Evolutionary conservation across 2,329 filamentous ascomycete genomes (phyloP), one percentile per base, ranked within the genome.

Genomic region (Calonectria multiphialidica): DNA sequence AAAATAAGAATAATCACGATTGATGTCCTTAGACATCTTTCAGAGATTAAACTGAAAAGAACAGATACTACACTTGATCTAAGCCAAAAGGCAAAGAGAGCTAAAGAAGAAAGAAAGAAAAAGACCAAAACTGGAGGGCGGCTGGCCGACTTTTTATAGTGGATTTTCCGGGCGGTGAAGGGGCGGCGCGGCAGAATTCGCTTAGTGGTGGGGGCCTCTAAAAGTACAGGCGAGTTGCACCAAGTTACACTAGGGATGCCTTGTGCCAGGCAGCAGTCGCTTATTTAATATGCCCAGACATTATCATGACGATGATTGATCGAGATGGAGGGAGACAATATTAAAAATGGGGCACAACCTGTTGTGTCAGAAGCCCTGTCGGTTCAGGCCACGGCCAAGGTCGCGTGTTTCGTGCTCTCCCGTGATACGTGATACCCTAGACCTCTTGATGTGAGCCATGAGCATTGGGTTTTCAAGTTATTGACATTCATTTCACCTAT

Each of bases 61-160:
- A 59, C 53, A 59, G 53, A 59, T 59, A 59, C 53, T 59, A 59
- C 53, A 59, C 53, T 59, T 59, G 53, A 59, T 59, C 53, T 59
- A 59, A 59, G 53, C 53, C 53, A 59, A 40, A 59, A 59, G 53
- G 53, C 53, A 59, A 59, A 59, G 53, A 59, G 53, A 59, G 53
- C 53, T 59, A 59, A 59, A 23, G 53, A 59, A 23, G 23, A 59
- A 59, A 9, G 53, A 40, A 37, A 40, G 9, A 47, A 42, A 57
- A 57, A 6, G 2, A 25, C 35, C 1, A 42, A 59, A 40, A 40
- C 5, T 3, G 8, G 1, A n/a, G 53, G 53, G n/a, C 15, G 53
- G 53, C 15, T 23, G 23, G 7, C 13, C 18, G 16, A 21, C 4
- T 1, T 16, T 59, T 59, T 59, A 40, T 59, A 59, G 33, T 40